Evolutionary conservation across 371 early-diverging fungal species (phyloP), one percentile per base, ranked within the genome.

Genomic region (Fennellomyces sp.): DNA sequence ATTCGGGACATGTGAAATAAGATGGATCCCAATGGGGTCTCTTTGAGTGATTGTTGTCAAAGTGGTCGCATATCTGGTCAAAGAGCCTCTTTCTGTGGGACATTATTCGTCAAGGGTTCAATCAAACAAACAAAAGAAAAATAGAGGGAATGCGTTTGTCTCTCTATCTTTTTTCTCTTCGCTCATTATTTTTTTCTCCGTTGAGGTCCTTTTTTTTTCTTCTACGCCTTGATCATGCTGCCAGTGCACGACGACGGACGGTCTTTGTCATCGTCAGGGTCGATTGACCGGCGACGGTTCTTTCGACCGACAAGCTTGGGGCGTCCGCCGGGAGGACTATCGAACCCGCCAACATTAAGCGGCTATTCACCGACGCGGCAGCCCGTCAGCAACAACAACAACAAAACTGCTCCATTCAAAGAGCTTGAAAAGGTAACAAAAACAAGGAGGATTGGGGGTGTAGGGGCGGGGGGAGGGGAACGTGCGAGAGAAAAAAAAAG

Each of bases 351-450:
- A 17, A 45, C 45, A 5, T 45, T 21, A 45, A 21, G 45, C n/a
- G 23, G 45, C 21, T 45, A 45, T 21, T 39, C 13, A 39, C 17
- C 39, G 17, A 11, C 39, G 7, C 17, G 5, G 13, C 13, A 39
- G 17, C 13, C 13, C 13, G 15, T 15, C 10, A n/a, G 15, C 23
- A 23, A 23, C 10, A 17, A 45, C 23, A 10, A 45, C n/a, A 45
- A 45, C n/a, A 58, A 50, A 33, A 50, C 58, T 5, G 50, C 47
- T 12, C 58, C 58, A 35, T 49, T 58, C 11, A 58, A 50, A 58
- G 58, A 58, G 26, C 38, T 58, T 35, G 38, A 58, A 58, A 58
- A 58, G 58, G 58, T 58, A 58, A 29, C n/a, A n/a, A 26, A 21
- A 48, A 39, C 17, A 11, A 39, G 39, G 39, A 39, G 39, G 39